Percentiles rank a stretch among this genome's conserved stretches.
phyloP scores from a whole-genome alignment of 2,329 filamentous ascomycete species.

The Botryotinia calthae region DNA sequence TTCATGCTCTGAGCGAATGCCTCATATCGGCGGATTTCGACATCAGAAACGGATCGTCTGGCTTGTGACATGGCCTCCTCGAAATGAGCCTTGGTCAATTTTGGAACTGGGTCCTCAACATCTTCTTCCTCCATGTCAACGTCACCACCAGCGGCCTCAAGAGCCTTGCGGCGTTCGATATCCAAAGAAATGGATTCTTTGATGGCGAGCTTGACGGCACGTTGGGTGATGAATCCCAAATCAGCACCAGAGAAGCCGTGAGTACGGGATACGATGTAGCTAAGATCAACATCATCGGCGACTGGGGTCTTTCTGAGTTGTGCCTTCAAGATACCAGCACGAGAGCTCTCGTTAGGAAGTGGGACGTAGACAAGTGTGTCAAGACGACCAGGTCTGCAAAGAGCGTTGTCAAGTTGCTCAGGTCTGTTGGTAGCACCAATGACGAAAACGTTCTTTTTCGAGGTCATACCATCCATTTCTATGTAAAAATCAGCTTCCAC shows the following conservation, averaged over 20 bases:
- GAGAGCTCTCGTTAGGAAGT: conserved; percentile 86
- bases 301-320: conserved; percentile 99
- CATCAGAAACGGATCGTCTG: conserved; percentile 89
- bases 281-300: conserved; percentile 78
- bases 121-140: conserved; percentile 80
- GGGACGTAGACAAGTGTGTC: conserved; percentile 98
- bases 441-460: conserved; percentile 99
- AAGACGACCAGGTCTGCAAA: conserved; percentile 97
- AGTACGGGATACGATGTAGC: conserved; percentile 93
- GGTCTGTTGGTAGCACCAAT: conserved; percentile 98
- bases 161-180: conserved; percentile 86
- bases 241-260: conserved; percentile 99
- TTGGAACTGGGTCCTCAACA: conserved; percentile 86
- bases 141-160: conserved; percentile 79
- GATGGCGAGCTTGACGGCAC: conserved; percentile 98
- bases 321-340: conserved; percentile 85
- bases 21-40: conserved; percentile 97
- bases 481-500: conserved; percentile 43
- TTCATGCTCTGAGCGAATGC: conserved; percentile 99
- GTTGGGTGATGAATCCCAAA: conserved; percentile 97
- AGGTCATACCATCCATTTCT: conserved; percentile 99
- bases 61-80: conserved; percentile 98
- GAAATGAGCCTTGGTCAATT: conserved; percentile 94
- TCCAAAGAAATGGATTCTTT: conserved; percentile 90
- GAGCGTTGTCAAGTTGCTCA: conserved; percentile 95